These are phyloP conservation scores for Beauveria australis DNA, from an alignment of 2,329 filamentous ascomycete genomes.

Conservation along the genomic window DNA sequence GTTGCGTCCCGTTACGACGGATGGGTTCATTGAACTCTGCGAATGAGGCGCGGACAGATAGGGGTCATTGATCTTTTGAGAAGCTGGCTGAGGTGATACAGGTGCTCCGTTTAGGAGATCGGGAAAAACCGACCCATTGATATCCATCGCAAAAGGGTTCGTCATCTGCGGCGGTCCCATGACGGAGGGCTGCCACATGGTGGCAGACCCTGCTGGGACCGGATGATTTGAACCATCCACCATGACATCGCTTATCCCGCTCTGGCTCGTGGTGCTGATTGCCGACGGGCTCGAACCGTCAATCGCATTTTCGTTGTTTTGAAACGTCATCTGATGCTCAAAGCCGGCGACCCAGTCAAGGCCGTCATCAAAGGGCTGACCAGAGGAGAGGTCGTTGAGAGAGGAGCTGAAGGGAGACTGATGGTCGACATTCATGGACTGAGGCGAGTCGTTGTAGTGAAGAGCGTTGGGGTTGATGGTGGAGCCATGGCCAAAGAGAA, in stretches of 20 bases:
- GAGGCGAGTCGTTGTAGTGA: constrained; percentile 75
- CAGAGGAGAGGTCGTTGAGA: constrained; percentile 50
- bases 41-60: constrained; percentile 72
- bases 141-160: constrained; percentile 66
- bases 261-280: constrained; percentile 90
- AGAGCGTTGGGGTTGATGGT: constrained; percentile 67
- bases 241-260: constrained; percentile 85
- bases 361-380: constrained; percentile 61
- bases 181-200: constrained; percentile 63
- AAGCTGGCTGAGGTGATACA: constrained; percentile 67
- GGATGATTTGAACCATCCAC: constrained; percentile 69
- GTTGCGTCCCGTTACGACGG: constrained; percentile 58
- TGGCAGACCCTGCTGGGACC: constrained; percentile 41
- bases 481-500: constrained; percentile 60
- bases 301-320: constrained; percentile 67
- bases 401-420: constrained; percentile 51
- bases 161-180: constrained; percentile 61
- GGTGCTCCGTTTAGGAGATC: constrained; percentile 66
- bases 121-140: constrained; percentile 65
- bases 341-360: constrained; percentile 80
- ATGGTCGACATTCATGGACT: constrained; percentile 55
- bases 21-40: constrained; percentile 65
- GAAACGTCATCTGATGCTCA: constrained; percentile 67
- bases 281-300: constrained; percentile 93
- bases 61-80: constrained; percentile 62